phyloP scores from a whole-genome alignment of 495 filamentous ascomycete species.

The Collariella sp. region DNA sequence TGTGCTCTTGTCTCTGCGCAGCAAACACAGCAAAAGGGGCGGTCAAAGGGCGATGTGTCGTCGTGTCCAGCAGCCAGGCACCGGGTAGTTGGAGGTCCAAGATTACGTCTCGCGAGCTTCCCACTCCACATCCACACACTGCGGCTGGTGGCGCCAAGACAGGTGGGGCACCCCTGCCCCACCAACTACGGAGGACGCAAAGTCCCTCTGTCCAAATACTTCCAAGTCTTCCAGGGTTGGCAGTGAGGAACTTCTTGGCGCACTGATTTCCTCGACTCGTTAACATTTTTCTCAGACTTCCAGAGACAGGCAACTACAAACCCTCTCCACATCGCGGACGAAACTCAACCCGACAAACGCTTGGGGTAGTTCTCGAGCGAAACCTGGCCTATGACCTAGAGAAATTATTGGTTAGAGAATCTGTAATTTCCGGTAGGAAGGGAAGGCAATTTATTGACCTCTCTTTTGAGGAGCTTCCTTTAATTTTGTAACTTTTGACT shows the following conservation, averaged over 20 bases:
- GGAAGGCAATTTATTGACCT: too few relatives aligned
- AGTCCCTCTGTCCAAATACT: neutral
- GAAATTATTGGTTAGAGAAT: too few relatives aligned
- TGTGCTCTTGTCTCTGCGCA: slow-evolving; percentile 16
- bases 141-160: slow-evolving; percentile 19
- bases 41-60: slow-evolving; percentile 8
- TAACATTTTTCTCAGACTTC: neutral
- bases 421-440: too few relatives aligned
- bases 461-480: too few relatives aligned
- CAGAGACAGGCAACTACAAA: neutral
- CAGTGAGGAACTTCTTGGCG: too few relatives aligned
- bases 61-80: slow-evolving; percentile 9
- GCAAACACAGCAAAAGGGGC: slow-evolving; percentile 3
- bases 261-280: neutral
- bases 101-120: slow-evolving; percentile 31
- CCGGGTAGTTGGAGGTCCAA: slow-evolving; percentile 24
- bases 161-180: slow-evolving; percentile 4
- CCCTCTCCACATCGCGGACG: too few relatives aligned
- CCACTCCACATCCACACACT: slow-evolving; percentile 8
- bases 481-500: too few relatives aligned
- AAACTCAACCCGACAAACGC: too few relatives aligned
- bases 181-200: slow-evolving; percentile 12
- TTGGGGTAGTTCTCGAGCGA: too few relatives aligned
- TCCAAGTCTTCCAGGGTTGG: too few relatives aligned
- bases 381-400: too few relatives aligned